Conservation (phyloP, 2,329 filamentous ascomycete genomes). For the Penicillium paneum region DNA sequence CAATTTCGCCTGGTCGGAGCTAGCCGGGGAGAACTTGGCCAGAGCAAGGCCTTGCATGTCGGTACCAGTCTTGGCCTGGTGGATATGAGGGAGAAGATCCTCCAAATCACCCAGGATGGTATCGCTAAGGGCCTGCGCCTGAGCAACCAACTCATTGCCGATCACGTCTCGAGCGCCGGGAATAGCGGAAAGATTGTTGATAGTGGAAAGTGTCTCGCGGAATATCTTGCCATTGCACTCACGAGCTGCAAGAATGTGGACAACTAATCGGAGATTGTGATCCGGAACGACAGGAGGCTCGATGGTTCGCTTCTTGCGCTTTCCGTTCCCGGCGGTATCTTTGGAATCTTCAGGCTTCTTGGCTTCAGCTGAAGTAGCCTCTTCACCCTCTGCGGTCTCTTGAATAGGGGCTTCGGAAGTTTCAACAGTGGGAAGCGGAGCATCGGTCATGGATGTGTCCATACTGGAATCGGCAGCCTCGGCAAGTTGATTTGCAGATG, state of each 20-base stretch:
- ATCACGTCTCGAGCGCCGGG: slow-evolving; percentile 86
- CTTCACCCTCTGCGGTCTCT: slow-evolving; percentile 29
- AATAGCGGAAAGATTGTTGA: slow-evolving; percentile 94
- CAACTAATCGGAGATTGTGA: slow-evolving; percentile 86
- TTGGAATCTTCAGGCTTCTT: slow-evolving; percentile 40
- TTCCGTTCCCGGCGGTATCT: slow-evolving; percentile 43
- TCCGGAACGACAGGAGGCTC: slow-evolving; percentile 82
- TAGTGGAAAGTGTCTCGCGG: slow-evolving; percentile 95
- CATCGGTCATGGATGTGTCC: slow-evolving; percentile 43
- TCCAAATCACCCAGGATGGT: slow-evolving; percentile 81
- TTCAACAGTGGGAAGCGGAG: slow-evolving; percentile 31
- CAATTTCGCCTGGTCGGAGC: slow-evolving; percentile 94
- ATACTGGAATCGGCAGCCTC: slow-evolving; percentile 27
- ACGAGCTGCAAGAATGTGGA: slow-evolving; percentile 91
- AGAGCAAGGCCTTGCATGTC: slow-evolving; percentile 94
- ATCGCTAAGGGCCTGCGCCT: slow-evolving; percentile 79
- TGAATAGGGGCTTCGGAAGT: slow-evolving; percentile 28
- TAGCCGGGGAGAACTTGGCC: slow-evolving; percentile 91
- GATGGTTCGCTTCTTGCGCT: slow-evolving; percentile 61
- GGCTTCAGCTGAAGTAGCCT: slow-evolving; percentile 29
- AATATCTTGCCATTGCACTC: slow-evolving; percentile 98
- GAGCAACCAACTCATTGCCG: slow-evolving; percentile 84
- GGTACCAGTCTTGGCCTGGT: slow-evolving; percentile 80
- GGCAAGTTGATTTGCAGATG: slow-evolving; percentile 23
- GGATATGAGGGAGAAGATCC: slow-evolving; percentile 79